Evolutionary conservation across 768 basidiomycete species (phyloP), one percentile per base, ranked within the genome.

Genomic region (Boletus bicolor): DNA sequence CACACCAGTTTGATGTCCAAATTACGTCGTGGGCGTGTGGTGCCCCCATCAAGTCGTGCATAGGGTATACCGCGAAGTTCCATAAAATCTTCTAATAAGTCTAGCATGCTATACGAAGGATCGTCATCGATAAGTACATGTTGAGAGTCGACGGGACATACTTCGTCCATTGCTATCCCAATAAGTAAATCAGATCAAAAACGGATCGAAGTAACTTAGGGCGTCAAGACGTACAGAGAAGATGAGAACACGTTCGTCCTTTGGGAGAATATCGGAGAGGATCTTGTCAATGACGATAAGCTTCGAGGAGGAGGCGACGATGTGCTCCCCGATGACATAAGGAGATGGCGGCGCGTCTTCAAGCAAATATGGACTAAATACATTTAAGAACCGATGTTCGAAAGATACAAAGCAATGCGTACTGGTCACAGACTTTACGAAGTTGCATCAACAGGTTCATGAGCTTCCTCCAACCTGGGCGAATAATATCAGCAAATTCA

Each of bases 361-460:
- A 0, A 85, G 67, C 41, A 82, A 54, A 60, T 84, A 85, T 14
- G 83, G 83, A 56, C 82, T 82, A 55, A 19, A 54, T 1, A 24
- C 14, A 47, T 37, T 24, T 64, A 41, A 66, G 43, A 44, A 55
- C 5, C 26, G 24, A 52, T 32, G 28, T 14, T 9, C 19, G 36
- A 30, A 10, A 9, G 15, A 26, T 28, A 19, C 39, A 5, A 19
- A 35, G 24, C 10, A 51, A 11, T 4, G 64, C 81, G 34, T 59
- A 83, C 80, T 89, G 87, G 62, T 86, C 85, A 68, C 87, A 89
- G 46, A 86, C 79, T 74, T 82, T 80, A 44, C 86, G 77, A 11
- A 89, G 73, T 68, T 89, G 86, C 75, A 89, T 79, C 44, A 89
- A 66, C n/a, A 89, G 73, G 67, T 86, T 86, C 79, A 83, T 83